Conservation (phyloP, 2,329 filamentous ascomycete genomes). For the Onygenales sp. region DNA sequence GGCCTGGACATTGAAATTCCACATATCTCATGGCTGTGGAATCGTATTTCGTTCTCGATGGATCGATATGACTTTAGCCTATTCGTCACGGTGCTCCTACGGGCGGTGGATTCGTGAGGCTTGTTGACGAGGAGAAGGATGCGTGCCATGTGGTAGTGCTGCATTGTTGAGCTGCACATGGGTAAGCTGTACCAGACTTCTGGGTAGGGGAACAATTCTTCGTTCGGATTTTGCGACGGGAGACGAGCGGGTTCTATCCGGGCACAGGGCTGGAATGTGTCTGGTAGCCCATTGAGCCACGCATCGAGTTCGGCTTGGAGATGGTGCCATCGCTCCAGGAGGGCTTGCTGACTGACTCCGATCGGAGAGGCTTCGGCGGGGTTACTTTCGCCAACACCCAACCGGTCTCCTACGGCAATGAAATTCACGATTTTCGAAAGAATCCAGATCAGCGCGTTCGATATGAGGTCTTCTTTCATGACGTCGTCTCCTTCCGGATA, state of each 20-base stretch:
- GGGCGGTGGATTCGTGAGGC: constrained; percentile 34
- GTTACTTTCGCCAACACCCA: constrained; percentile 23
- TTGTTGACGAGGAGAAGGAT: constrained; percentile 35
- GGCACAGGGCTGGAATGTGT: constrained; percentile 50
- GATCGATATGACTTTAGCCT: constrained; percentile 50
- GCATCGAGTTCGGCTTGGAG: constrained; percentile 48
- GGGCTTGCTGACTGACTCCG: constrained; percentile 28
- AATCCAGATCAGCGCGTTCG: constrained; percentile 57
- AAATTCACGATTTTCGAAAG: constrained; percentile 58
- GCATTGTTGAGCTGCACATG: constrained; percentile 55
- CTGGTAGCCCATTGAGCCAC: constrained; percentile 51
- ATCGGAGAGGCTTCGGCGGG: constrained; percentile 19
- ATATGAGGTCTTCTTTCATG: constrained; percentile 55
- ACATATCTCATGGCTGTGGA: constrained; percentile 53
- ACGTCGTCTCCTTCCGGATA: constrained; percentile 29
- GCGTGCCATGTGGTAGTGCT: constrained; percentile 37
- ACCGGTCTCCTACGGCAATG: constrained; percentile 47
- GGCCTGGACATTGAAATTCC: constrained; percentile 50
- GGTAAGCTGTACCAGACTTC: constrained; percentile 58
- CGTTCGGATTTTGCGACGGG: constrained; percentile 17
- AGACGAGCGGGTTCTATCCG: constrained; percentile 32
- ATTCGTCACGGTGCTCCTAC: constrained; percentile 43
- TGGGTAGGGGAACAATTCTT: constrained; percentile 34
- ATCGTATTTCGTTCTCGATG: constrained; percentile 46
- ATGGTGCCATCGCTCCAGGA: constrained; percentile 41